These are phyloP conservation scores for Sporormia fimetaria DNA, from an alignment of 495 filamentous ascomycete genomes.

Conservation along the genomic window DNA sequence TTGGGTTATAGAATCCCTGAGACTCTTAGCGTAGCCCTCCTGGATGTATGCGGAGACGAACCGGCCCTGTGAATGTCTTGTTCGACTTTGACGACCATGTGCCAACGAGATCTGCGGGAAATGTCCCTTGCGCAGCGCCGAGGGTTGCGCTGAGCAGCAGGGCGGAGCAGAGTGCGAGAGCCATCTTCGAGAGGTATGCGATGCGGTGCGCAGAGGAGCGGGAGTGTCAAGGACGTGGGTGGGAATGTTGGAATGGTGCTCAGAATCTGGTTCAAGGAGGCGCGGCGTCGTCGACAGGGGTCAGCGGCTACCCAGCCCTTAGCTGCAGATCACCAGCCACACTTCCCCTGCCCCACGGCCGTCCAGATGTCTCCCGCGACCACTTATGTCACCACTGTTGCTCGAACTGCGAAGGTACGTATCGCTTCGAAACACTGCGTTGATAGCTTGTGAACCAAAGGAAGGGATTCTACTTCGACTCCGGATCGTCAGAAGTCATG, in stretches of 20 bases:
- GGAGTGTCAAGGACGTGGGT: constrained; percentile 6
- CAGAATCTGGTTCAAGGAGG: constrained; percentile 18
- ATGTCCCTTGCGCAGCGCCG: constrained; percentile 27
- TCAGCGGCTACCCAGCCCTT: constrained; percentile 13
- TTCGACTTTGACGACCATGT: constrained; percentile 72
- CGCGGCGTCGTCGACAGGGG: constrained; percentile 13
- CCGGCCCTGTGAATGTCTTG: constrained; percentile 61
- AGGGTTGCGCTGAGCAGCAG: constrained; percentile 13
- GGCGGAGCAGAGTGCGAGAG: constrained; percentile 11
- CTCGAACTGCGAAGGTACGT: no score
- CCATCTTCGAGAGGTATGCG: constrained; percentile 8
- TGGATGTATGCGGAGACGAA: constrained; percentile 34
- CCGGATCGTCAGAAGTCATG: no score
- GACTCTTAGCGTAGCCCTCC: constrained; percentile 7
- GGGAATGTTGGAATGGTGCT: constrained; percentile 1
- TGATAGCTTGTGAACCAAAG: no score
- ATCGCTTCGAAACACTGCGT: no score
- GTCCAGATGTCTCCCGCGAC: no score
- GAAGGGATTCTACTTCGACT: no score
- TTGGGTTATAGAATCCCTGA: constrained; percentile 65
- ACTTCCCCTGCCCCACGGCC: constrained; percentile 5
- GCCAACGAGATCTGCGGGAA: constrained; percentile 45
- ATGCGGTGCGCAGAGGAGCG: constrained; percentile 5
- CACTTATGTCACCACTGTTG: no score
- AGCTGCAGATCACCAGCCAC: constrained; percentile 10